Evolutionary conservation across 2,329 filamentous ascomycete genomes (phyloP), one percentile per base, ranked within the genome.

Genomic region (Didymella pomorum): DNA sequence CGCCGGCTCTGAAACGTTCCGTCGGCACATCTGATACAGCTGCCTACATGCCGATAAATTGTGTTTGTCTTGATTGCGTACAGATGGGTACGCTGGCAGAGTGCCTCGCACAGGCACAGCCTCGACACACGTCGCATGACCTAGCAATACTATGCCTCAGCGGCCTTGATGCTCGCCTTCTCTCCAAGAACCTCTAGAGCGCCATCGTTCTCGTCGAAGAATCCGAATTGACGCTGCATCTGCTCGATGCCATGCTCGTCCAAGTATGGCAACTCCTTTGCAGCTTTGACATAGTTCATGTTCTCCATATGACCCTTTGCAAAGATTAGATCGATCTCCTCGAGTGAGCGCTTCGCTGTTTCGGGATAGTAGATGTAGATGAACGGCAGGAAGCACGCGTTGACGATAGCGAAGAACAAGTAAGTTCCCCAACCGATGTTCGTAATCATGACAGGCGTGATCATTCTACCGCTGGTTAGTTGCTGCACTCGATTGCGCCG

Each of bases 281-380:
- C 83, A 5, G 86, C 86, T 62, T 79, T 79, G 52, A 88, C 85
- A 60, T 87, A 87, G 4, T 81, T 84, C 5, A 84, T 87, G 2
- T 85, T 83, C 73, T 88, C 86, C 28, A 79, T 2, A 33, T 56
- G 50, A n/a, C 69, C 74, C 45, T 71, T 71, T 1, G 74, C 74
- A 39, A 83, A 83, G 61, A 83, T 72, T 20, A 76, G 70, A 63
- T 83, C 81, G 25, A 84, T 81, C 53, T 84, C 80, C 57, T 84
- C 82, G 0, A 84, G 72, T 3, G 69, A 73, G 5, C 82, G 66
- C 41, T 79, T 79, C 26, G 73, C 76, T 0, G 83, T 86, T 62
- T 86, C 84, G 0, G 84, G 83, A 33, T 85, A 82, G 74, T 83
- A 83, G 73, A 84, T 79, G 68, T 77, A 80, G 69, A 83, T 81